These are phyloP conservation scores for Coniochaeta sp. DNA, from an alignment of 2,329 filamentous ascomycete species.

Conservation along the genomic window DNA sequence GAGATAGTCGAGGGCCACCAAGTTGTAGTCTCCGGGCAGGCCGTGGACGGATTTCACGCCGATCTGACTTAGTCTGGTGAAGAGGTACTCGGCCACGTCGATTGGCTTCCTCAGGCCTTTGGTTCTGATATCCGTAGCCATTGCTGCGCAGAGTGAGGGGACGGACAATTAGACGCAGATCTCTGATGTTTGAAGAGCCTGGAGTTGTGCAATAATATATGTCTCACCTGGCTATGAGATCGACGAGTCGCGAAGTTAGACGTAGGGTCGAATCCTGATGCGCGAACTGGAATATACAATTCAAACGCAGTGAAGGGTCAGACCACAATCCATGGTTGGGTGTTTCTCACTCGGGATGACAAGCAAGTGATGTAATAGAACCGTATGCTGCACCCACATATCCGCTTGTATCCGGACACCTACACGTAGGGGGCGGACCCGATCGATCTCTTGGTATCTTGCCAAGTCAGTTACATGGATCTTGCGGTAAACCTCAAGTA, in stretches of 20 bases:
- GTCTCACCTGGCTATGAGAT: background rate
- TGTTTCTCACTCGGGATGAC: background rate
- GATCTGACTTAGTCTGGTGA: slow-evolving; percentile 54
- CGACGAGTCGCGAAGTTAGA: background rate
- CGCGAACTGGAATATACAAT: too few species aligned
- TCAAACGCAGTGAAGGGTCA: background rate
- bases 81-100: slow-evolving; percentile 62
- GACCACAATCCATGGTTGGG: background rate
- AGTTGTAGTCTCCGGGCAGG: slow-evolving; percentile 67
- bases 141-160: background rate
- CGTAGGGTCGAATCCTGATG: background rate
- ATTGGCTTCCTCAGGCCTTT: slow-evolving; percentile 12
- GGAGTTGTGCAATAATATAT: background rate
- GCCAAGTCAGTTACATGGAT: too few species aligned
- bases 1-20: slow-evolving; percentile 61
- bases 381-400: background rate
- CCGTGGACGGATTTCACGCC: slow-evolving; percentile 60
- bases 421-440: too few species aligned
- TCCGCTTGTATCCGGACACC: background rate
- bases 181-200: background rate
- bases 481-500: too few species aligned
- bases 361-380: slow-evolving; percentile 1
- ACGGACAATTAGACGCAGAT: background rate
- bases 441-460: too few species aligned
- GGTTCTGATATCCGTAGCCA: background rate